phyloP scores from a whole-genome alignment of 2,329 filamentous ascomycete genomes.

The Botrytis squamosa region DNA sequence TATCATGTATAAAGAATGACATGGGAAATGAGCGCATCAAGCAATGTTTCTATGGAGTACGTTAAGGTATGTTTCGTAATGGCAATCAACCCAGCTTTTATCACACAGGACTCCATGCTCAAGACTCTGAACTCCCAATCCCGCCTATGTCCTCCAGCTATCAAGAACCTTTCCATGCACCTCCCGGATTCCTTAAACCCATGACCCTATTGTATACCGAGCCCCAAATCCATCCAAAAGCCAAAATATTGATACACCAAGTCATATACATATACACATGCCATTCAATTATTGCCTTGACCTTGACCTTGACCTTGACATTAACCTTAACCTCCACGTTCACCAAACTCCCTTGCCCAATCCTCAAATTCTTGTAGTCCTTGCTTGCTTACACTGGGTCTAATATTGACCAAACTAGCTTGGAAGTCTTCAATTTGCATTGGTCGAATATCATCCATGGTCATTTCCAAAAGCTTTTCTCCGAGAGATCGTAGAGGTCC shows the following conservation, averaged over 20 bases:
- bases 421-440: constrained; percentile 83
- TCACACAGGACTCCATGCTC: background rate
- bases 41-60: constrained; percentile 1
- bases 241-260: constrained; percentile 13
- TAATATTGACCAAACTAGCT: constrained; percentile 77
- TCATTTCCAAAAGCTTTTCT: constrained; percentile 84
- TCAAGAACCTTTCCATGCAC: background rate
- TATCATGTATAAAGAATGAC: background rate
- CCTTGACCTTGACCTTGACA: constrained; percentile 52
- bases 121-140: background rate
- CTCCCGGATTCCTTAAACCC: constrained; percentile 1
- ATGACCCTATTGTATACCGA: background rate
- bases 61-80: background rate
- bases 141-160: background rate
- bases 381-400: constrained; percentile 83
- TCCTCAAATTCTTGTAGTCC: constrained; percentile 89
- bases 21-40: background rate
- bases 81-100: background rate
- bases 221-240: constrained; percentile 2
- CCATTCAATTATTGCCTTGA: background rate
- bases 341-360: constrained; percentile 91
- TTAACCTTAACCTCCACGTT: constrained; percentile 73
- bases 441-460: constrained; percentile 89
- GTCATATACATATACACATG: constrained; percentile 4
- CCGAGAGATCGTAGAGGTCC: constrained; percentile 86